Evolutionary conservation across 768 basidiomycete genomes (phyloP).

Genomic region (Mycena metata): DNA sequence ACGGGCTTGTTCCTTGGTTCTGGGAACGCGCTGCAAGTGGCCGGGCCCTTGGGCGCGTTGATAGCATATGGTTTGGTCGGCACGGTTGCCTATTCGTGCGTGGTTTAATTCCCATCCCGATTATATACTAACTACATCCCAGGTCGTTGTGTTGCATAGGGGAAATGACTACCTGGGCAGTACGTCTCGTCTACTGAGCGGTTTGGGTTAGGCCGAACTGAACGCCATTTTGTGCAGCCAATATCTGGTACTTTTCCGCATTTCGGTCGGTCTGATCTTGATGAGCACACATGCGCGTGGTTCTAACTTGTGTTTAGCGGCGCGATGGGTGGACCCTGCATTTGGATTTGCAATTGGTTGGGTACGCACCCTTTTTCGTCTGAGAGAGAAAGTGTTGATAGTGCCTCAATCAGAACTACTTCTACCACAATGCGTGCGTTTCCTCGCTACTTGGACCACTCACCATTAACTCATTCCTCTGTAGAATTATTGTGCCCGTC

Average conservation of each 20-base stretch:
- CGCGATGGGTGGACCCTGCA: conserved; percentile 71
- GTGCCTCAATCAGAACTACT: conserved; percentile 52
- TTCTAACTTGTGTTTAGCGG: conserved; percentile 49
- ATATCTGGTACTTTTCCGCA: conserved; percentile 85
- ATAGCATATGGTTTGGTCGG: conserved; percentile 76
- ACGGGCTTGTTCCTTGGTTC: conserved; percentile 83
- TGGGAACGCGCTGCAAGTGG: conserved; percentile 68
- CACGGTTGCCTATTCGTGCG: conserved; percentile 74
- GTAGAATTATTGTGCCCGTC: conserved; percentile 75
- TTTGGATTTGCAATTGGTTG: conserved; percentile 71
- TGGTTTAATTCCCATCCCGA: conserved; percentile 23
- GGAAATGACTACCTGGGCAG: conserved; percentile 84
- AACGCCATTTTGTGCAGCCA: conserved; percentile 49
- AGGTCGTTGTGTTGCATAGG: conserved; percentile 76
- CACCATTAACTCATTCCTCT: background rate
- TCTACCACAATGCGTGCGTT: conserved; percentile 57
- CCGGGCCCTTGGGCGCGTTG: conserved; percentile 77
- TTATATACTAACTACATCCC: background rate
- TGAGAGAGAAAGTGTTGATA: background rate
- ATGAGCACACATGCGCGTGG: background rate
- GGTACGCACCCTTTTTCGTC: conserved; percentile 46
- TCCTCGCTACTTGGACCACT: background rate
- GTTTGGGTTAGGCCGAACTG: background rate
- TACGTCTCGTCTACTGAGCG: background rate
- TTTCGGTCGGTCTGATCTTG: conserved; percentile 59